A percentile compares a stretch with the other conserved stretches of the same genome.
Evolutionary conservation across 2,329 filamentous ascomycete species (phyloP).

Genomic region (Beauveria brongniartii): DNA sequence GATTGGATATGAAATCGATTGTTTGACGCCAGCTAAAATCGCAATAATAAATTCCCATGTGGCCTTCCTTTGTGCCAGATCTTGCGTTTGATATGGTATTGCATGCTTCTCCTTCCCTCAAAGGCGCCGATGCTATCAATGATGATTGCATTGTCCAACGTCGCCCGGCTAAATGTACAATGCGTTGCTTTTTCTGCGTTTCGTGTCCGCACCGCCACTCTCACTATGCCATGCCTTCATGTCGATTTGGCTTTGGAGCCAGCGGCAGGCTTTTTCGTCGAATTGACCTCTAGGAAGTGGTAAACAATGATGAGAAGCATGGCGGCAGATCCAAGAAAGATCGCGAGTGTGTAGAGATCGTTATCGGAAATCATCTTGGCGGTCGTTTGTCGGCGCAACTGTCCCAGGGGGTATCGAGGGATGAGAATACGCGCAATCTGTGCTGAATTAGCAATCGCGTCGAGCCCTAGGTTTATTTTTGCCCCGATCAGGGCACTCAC

Average conservation of each 20-base stretch:
- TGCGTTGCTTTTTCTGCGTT: not conserved
- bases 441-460: not conserved
- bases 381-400: constrained; percentile 13
- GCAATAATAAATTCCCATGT: not conserved
- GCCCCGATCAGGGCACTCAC: not conserved
- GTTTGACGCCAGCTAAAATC: not conserved
- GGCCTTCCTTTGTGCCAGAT: not conserved
- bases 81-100: not conserved
- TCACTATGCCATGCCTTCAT: not conserved
- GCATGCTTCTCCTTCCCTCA: not conserved
- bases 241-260: constrained; percentile 15
- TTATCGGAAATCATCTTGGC: constrained; percentile 86
- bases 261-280: constrained; percentile 11
- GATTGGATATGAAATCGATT: not conserved
- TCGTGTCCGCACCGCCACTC: not conserved
- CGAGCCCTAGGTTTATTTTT: not conserved
- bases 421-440: not conserved
- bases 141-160: not conserved
- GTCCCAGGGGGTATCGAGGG: not conserved
- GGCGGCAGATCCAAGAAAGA: constrained; percentile 82
- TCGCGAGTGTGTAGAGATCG: constrained; percentile 82
- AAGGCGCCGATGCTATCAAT: not conserved
- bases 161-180: constrained; percentile 2
- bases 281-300: constrained; percentile 91
- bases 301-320: constrained; percentile 93